Percentiles rank a stretch among this genome's conserved stretches.
Conservation (phyloP, 129 eudicot genomes). For the Flaveria bidentis region DNA sequence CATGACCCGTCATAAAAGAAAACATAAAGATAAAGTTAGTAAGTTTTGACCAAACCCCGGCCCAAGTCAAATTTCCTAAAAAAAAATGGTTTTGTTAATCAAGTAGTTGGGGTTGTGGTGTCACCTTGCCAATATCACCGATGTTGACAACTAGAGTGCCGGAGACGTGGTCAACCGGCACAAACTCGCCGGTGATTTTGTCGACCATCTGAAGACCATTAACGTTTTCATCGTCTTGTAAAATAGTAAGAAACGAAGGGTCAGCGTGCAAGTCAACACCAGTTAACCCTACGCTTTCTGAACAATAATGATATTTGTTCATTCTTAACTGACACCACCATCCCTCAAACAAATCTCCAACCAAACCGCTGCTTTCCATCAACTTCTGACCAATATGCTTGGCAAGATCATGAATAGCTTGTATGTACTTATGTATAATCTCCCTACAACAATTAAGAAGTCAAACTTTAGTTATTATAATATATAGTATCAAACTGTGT, state of each 20-base stretch:
- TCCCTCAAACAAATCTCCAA: not conserved
- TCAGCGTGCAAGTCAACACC: not conserved
- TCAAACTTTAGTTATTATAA: not conserved
- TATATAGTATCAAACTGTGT: too few species aligned
- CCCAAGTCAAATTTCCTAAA: too few species aligned
- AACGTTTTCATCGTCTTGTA: conserved; percentile 1
- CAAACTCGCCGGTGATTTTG: not conserved
- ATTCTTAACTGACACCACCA: not conserved
- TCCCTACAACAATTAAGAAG: not conserved
- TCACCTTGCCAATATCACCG: conserved; percentile 6
- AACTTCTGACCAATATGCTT: not conserved
- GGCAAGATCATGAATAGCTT: not conserved
- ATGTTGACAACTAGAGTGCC: conserved; percentile 5
- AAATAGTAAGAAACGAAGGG: conserved; percentile 1
- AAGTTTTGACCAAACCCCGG: too few species aligned
- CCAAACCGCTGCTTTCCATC: not conserved
- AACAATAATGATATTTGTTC: not conserved
- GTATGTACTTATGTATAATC: not conserved
- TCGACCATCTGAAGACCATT: not conserved
- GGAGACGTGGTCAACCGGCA: not conserved
- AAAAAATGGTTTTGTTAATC: too few species aligned
- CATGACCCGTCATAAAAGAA: too few species aligned
- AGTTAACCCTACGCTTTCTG: not conserved
- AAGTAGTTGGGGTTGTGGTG: not conserved
- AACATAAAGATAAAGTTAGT: not conserved